A percentile compares a stretch with the other conserved stretches of the same genome.
phyloP scores from a whole-genome alignment of 2,329 filamentous ascomycete genomes.

The Cladophialophora bantiana region DNA sequence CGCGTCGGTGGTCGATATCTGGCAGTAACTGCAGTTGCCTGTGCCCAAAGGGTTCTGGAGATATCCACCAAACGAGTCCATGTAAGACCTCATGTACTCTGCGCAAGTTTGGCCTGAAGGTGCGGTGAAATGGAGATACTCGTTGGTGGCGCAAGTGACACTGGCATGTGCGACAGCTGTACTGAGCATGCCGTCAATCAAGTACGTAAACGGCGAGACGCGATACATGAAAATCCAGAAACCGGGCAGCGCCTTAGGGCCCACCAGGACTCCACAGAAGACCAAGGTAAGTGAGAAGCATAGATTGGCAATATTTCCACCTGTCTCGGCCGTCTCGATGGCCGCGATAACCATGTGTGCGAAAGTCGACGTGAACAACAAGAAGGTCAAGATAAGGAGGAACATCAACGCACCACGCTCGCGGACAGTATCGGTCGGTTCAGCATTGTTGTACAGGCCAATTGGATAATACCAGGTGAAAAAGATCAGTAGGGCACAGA shows the following conservation, averaged over 20 bases:
- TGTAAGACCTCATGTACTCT: slow-evolving; percentile 64
- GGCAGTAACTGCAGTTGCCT: slow-evolving; percentile 59
- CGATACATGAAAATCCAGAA: slow-evolving; percentile 84
- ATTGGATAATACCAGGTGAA: slow-evolving; percentile 73
- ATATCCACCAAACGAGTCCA: slow-evolving; percentile 56
- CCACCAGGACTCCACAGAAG: slow-evolving; percentile 69
- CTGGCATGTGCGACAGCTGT: slow-evolving; percentile 71
- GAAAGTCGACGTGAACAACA: slow-evolving; percentile 76
- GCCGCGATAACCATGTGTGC: slow-evolving; percentile 76
- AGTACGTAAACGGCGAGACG: slow-evolving; percentile 81
- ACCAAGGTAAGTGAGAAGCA: slow-evolving; percentile 65
- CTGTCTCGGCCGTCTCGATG: slow-evolving; percentile 72
- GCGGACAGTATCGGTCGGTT: slow-evolving; percentile 48
- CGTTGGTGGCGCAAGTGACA: slow-evolving; percentile 72
- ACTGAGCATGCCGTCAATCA: slow-evolving; percentile 75
- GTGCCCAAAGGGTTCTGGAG: slow-evolving; percentile 59
- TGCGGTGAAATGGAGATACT: slow-evolving; percentile 69
- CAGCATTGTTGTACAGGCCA: slow-evolving; percentile 53
- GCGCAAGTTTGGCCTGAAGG: slow-evolving; percentile 67
- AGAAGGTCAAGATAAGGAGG: slow-evolving; percentile 69
- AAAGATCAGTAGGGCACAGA: slow-evolving; percentile 69
- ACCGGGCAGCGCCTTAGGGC: slow-evolving; percentile 64
- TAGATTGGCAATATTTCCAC: slow-evolving; percentile 67
- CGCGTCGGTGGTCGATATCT: slow-evolving; percentile 54
- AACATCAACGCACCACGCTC: slow-evolving; percentile 70